A percentile compares a stretch with the other conserved stretches of the same genome.
Evolutionary conservation across 768 basidiomycete species (phyloP).

Genomic region (Amanita jacksonii): DNA sequence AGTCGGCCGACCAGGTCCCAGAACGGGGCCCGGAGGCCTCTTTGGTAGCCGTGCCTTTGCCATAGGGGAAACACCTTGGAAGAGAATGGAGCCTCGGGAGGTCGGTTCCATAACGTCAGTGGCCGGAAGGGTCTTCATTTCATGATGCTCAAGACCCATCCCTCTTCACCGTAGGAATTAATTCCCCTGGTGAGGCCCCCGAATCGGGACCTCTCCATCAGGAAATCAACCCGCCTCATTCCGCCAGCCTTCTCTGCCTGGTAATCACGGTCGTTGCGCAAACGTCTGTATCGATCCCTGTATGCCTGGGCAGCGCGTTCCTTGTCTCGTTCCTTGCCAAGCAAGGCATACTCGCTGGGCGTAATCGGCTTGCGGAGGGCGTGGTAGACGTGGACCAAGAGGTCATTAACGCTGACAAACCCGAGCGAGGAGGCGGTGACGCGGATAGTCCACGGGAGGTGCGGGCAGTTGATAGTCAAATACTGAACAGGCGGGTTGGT

Average conservation of each 20-base stretch:
- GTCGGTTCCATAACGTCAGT: too few species aligned
- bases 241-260: constrained; percentile 36
- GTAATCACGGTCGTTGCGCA: constrained; percentile 18
- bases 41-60: too few species aligned
- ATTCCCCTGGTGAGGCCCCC: constrained; percentile 26
- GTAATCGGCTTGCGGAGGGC: constrained; percentile 32
- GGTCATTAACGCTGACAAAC: constrained; percentile 30
- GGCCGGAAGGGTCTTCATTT: too few species aligned
- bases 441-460: constrained; percentile 25
- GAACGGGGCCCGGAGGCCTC: too few species aligned
- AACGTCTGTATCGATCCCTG: constrained; percentile 27
- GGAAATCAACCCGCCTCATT: constrained; percentile 46
- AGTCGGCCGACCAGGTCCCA: too few species aligned
- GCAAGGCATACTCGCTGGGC: constrained; percentile 28
- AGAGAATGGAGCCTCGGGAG: too few species aligned
- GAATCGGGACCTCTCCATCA: constrained; percentile 32
- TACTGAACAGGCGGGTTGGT: constrained; percentile 23
- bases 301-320: constrained; percentile 33
- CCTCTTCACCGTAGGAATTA: constrained; percentile 21
- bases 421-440: constrained; percentile 15
- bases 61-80: too few species aligned
- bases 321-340: constrained; percentile 20
- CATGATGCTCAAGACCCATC: constrained; percentile 26
- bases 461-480: constrained; percentile 22
- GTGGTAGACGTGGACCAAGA: constrained; percentile 35